Evolutionary conservation across 2,329 filamentous ascomycete species (phyloP), one percentile per base, ranked within the genome.

Genomic region (Colletotrichum magnum): DNA sequence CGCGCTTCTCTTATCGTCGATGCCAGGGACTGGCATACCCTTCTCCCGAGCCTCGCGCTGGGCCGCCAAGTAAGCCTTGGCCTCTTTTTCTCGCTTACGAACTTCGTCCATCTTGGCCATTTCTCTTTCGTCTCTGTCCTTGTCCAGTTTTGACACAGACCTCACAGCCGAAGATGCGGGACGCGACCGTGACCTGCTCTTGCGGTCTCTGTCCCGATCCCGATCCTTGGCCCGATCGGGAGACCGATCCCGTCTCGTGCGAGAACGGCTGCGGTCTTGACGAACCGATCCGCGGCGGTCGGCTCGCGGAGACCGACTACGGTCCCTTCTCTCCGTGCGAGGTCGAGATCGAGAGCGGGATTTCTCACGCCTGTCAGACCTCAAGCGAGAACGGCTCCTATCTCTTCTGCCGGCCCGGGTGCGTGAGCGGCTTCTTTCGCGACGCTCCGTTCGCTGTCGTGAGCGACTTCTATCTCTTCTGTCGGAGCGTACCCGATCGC

Each of bases 51-150:
- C 88, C 72, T 90, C 88, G 70, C 87, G 86, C 73, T 90, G 88
- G 3, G 88, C 88, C 6, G 88, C 88, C 45, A 90, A 80, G 73
- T 91, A 91, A 5, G 88, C 88, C 76, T 90, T 90, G 47, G 89
- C 89, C 77, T 91, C 89, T 71, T 86, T 86, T 76, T 90, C 88
- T 58, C 89, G 85, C 75, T 89, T 88, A 76, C 85, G 87, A 61
- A 89, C 88, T 73, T 90, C 88, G 67, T 87, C 86, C 72, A 87
- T 85, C 75, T 91, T 91, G 84, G 87, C 87, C 16, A 84, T 84
- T 73, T 89, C 87, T 28, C 84, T 79, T 48, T 83, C 84, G n/a
- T 85, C 82, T 57, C 84, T 84, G 65, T 81, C 85, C 21, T 83
- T 77, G 16, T 77, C 68, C 18, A 64, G 15, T 41, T 48, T 58